Conservation (phyloP, 352 stramenopile species). For the Phytophthora podocarpi region DNA sequence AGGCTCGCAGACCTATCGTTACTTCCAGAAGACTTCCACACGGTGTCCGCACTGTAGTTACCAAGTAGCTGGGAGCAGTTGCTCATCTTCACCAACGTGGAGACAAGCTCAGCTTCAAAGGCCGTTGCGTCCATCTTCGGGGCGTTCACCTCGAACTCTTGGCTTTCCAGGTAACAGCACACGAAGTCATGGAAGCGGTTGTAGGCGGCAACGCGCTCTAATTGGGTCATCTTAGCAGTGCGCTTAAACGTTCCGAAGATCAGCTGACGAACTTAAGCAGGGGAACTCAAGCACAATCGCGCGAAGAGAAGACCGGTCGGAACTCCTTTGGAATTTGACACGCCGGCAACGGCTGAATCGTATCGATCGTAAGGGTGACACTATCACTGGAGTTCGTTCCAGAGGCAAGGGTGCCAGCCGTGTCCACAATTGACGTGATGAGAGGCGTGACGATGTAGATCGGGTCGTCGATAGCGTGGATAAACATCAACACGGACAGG, state of each 20-base stretch:
- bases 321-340: constrained; percentile 30
- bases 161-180: constrained; percentile 30
- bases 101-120: constrained; percentile 17
- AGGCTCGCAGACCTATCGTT: no score
- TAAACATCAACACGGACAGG: constrained; percentile 31
- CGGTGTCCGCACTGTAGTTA: constrained; percentile 14
- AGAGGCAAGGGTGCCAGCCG: neutral
- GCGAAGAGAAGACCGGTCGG: constrained; percentile 23
- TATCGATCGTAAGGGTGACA: constrained; percentile 2
- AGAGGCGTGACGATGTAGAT: constrained; percentile 35
- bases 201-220: constrained; percentile 25
- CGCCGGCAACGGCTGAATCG: constrained; percentile 5
- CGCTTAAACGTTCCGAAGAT: constrained; percentile 32
- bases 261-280: constrained; percentile 13
- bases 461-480: constrained; percentile 34
- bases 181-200: constrained; percentile 34
- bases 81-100: constrained; percentile 14
- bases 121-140: constrained; percentile 5
- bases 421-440: constrained; percentile 27
- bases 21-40: no score
- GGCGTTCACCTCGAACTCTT: constrained; percentile 33
- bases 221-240: constrained; percentile 4
- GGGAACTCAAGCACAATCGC: constrained; percentile 28
- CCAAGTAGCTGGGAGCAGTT: constrained; percentile 16
- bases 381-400: neutral